Conservation (phyloP, 2,329 filamentous ascomycete genomes). For the Cercospora nicotianae region DNA sequence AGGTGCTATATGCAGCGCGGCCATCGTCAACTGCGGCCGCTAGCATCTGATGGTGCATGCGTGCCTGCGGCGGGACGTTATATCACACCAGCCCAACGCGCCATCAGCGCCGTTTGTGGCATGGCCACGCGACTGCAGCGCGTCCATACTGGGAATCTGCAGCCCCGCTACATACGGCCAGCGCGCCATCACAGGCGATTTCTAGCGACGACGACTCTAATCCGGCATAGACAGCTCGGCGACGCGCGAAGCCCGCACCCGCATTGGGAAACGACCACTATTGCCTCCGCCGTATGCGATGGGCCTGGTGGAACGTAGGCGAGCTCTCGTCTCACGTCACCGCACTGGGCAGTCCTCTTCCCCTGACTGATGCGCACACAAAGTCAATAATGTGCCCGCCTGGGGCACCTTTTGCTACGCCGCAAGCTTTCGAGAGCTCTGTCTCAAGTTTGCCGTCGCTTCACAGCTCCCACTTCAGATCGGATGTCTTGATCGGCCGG, state of each 20-base stretch:
- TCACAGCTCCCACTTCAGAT: neutral
- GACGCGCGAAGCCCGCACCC: neutral
- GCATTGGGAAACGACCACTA: neutral
- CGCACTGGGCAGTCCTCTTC: neutral
- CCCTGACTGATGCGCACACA: neutral
- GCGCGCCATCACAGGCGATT: neutral
- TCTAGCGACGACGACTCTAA: neutral
- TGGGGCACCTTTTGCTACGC: neutral
- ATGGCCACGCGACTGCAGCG: neutral
- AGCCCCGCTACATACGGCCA: neutral
- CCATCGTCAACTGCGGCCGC: neutral
- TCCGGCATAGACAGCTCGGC: neutral
- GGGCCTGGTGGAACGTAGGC: neutral
- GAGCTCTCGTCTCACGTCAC: neutral
- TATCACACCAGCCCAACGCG: neutral
- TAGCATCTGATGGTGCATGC: neutral
- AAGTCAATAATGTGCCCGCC: neutral
- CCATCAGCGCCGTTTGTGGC: slow-evolving; percentile 1
- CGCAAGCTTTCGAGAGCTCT: neutral
- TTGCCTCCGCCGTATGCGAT: neutral
- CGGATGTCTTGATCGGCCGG: neutral
- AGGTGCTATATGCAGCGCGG: slow-evolving; percentile 7
- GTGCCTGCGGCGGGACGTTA: slow-evolving; percentile 6
- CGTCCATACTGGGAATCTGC: neutral
- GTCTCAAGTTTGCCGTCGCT: neutral